Evolutionary conservation across 768 basidiomycete species (phyloP).

Genomic region (Phlegmacium glaucopus): DNA sequence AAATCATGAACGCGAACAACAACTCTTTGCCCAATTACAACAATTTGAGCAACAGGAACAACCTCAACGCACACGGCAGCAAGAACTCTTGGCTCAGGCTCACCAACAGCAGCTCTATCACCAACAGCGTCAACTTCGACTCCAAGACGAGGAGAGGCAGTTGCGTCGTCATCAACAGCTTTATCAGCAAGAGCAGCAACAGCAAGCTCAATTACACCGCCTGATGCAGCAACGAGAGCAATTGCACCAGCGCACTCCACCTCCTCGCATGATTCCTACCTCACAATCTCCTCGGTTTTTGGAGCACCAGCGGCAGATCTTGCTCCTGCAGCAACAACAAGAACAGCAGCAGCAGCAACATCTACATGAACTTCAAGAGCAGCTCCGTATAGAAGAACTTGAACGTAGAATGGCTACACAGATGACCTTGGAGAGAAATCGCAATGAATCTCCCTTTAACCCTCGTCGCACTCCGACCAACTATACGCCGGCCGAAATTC

Average conservation of each 20-base stretch:
- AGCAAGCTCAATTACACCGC: constrained; percentile 44
- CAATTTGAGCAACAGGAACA: constrained; percentile 24
- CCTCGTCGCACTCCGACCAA: constrained; percentile 30
- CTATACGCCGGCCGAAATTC: constrained; percentile 46
- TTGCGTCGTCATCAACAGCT: constrained; percentile 37
- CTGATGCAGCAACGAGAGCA: constrained; percentile 52
- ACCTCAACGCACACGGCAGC: constrained; percentile 29
- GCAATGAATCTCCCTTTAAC: constrained; percentile 15
- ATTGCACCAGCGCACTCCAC: constrained; percentile 54
- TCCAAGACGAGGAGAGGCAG: constrained; percentile 43
- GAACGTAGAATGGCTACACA: constrained; percentile 60
- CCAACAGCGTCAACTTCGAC: constrained; percentile 34
- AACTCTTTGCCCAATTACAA: constrained; percentile 6
- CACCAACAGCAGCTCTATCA: constrained; percentile 27
- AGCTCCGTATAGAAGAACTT: constrained; percentile 59
- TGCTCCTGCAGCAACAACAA: constrained; percentile 67
- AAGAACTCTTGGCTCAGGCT: constrained; percentile 29
- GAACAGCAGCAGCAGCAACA: constrained; percentile 43
- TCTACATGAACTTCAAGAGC: constrained; percentile 61
- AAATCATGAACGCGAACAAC: constrained; percentile 12
- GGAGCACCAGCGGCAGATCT: constrained; percentile 69
- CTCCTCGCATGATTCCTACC: constrained; percentile 70
- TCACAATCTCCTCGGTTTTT: constrained; percentile 80
- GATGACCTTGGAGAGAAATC: constrained; percentile 29
- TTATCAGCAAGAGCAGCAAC: constrained; percentile 47